A percentile compares a stretch with the other conserved stretches of the same genome.
Conservation (phyloP, 352 stramenopile species). For the Phytophthora europaea region DNA sequence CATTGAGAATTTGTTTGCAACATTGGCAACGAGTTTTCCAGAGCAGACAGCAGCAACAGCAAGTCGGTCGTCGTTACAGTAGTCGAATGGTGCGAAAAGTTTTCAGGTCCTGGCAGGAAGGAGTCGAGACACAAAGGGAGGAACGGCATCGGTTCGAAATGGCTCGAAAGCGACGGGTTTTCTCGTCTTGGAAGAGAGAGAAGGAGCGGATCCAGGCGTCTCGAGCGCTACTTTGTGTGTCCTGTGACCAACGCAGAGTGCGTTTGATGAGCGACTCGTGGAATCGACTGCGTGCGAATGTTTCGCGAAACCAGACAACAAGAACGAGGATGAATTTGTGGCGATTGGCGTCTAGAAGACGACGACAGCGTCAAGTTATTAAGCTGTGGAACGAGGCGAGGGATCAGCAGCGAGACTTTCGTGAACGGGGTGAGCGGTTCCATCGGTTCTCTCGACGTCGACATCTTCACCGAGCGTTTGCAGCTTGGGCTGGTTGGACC, state of each 20-base stretch:
- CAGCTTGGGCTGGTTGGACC: slow-evolving; percentile 29
- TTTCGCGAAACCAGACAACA: background rate
- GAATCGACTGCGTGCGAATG: slow-evolving; percentile 19
- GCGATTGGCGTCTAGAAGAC: background rate
- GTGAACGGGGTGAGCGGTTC: slow-evolving; percentile 24
- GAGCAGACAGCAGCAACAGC: slow-evolving; percentile 5
- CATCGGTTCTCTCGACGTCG: slow-evolving; percentile 20
- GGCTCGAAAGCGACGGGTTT: slow-evolving; percentile 16
- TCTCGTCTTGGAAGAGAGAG: slow-evolving; percentile 17
- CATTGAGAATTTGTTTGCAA: slow-evolving; percentile 24
- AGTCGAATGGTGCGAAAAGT: slow-evolving; percentile 5
- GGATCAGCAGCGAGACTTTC: slow-evolving; percentile 6
- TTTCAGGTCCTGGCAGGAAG: slow-evolving; percentile 20
- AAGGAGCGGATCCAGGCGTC: slow-evolving; percentile 20
- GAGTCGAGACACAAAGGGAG: background rate
- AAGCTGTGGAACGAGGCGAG: slow-evolving; percentile 14
- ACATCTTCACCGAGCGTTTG: slow-evolving; percentile 18
- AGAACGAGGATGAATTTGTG: slow-evolving; percentile 19
- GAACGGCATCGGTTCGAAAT: slow-evolving; percentile 14
- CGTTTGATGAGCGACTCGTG: slow-evolving; percentile 16
- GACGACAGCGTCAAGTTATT: slow-evolving; percentile 4
- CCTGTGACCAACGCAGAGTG: slow-evolving; percentile 11
- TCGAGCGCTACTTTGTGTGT: slow-evolving; percentile 26
- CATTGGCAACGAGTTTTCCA: slow-evolving; percentile 38
- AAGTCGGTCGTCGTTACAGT: background rate